Evolutionary conservation across 257 asterid species (phyloP), one percentile per base, ranked within the genome.

Genomic region (Gentiana dahurica): DNA sequence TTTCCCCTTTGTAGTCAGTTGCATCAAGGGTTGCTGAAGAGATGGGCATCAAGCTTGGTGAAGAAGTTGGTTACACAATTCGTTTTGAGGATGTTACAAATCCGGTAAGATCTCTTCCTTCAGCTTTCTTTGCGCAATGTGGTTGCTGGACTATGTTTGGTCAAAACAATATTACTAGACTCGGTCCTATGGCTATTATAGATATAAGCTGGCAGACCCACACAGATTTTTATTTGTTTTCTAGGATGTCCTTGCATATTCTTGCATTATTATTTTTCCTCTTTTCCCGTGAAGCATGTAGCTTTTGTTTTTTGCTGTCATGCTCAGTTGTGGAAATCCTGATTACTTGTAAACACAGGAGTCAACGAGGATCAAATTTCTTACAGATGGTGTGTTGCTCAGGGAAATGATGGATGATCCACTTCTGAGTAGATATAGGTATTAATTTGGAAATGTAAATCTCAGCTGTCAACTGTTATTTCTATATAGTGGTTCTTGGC

Each of bases 401-500:
- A 78, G 97, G 63, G 97, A 91, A 81, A 91, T 91, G 98, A 91
- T 91, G 98, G 97, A 85, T 69, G 97, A 91, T 80, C 98, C 98
- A 62, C 81, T 91, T 44, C 65, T 91, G 70, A 87, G 95, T 86
- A 87, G 87, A 75, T 91, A 87, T 69, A 87, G 98, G 98, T 85
- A 73, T 50, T 62, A 13, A 38, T 59, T 38, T 3, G 34, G 58
- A 12, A 38, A 13, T 43, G 6, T 24, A 10, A 38, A 6, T 51
- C 50, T 8, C 6, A 51, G 4, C 8, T 33, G 38, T 56, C 52
- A 37, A 10, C 5, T 3, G 46, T 41, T 54, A 3, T 36, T 5
- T 12, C 7, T 55, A 2, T 36, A 5, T 54, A 1, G 43, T 4
- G 36, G 5, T 15, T 39, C 39, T 12, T 35, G n/a, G 10, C 5